These are phyloP conservation scores for Colletotrichum costaricense DNA, from an alignment of 2,329 filamentous ascomycete genomes.

Conservation along the genomic window DNA sequence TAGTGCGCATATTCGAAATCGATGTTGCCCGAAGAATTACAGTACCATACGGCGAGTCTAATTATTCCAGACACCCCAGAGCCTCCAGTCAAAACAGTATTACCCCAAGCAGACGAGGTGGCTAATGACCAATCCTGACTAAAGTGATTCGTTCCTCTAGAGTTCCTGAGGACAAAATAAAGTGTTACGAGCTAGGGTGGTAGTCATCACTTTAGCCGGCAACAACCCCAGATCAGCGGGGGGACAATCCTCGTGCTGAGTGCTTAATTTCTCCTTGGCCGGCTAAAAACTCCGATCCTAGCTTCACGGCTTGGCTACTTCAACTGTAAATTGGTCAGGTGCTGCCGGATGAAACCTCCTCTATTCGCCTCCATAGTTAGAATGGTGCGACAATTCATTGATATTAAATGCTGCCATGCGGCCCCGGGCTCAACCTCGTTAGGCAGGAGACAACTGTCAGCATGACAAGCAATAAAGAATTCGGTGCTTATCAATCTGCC, in stretches of 20 bases:
- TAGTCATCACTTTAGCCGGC: slow-evolving; percentile 13
- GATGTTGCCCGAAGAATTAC: neutral
- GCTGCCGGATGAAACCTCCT: neutral
- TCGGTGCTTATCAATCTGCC: neutral
- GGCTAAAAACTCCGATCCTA: slow-evolving; percentile 8
- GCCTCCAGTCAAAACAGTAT: neutral
- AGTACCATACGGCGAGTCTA: neutral
- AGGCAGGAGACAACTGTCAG: neutral
- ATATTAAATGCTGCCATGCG: neutral
- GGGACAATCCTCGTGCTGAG: neutral
- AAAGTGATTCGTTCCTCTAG: neutral
- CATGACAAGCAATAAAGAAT: neutral
- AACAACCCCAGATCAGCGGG: neutral
- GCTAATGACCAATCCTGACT: neutral
- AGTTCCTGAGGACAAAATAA: neutral
- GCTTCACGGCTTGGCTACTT: neutral
- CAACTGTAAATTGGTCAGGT: neutral
- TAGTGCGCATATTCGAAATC: neutral
- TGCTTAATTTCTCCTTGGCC: slow-evolving; percentile 11
- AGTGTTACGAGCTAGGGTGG: neutral
- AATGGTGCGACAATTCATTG: neutral
- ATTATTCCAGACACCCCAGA: neutral
- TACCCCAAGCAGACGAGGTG: neutral
- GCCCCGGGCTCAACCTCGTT: neutral
- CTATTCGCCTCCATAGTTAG: neutral